Evolutionary conservation across 495 filamentous ascomycete species (phyloP), one percentile per base, ranked within the genome.

Genomic region (Acidiella bohemica): DNA sequence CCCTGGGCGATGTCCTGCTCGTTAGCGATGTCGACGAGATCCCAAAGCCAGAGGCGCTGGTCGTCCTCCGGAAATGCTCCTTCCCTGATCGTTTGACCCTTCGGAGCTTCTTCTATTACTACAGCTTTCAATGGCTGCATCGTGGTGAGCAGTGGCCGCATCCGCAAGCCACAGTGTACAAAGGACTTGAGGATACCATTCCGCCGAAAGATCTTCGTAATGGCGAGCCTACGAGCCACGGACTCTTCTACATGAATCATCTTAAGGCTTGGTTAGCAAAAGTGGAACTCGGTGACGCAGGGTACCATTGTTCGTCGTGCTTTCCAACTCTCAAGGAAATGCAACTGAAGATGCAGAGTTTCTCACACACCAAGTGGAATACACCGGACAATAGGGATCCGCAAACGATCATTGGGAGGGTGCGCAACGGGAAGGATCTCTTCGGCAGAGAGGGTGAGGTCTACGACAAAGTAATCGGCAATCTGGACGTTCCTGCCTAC

Each of bases 241-340:
- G 47, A 11, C 25, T 12, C 7, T 28, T 42, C 14, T 45, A 33
- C 27, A 22, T 46, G 10, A 22, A 22, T 10, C 26, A 40, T 13
- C 19, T 46, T 18, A 18, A 21, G 33, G 23, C 29, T 2, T 46
- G 47, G 47, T 46, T 20, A 19, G 3, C 36, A 18, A 41, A 59
- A 44, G 55, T 47, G n/a, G 57, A 65, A 17, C 23, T 73, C 3
- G 55, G 44, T 43, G 65, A 64, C 46, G 67, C 71, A 0, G 62
- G 56, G 5, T 75, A 71, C 71, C 68, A 72, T 48, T 75, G 71
- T 54, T 67, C 65, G 22, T 65, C 57, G 11, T 74, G 71, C 47
- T 70, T 73, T 41, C 58, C 54, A 10, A 71, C 63, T 6, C 39
- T 75, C 4, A 53, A 60, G 1, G 63, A 73, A 47, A 44, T 75